Evolutionary conservation across 106 monocot species (phyloP).

Genomic region (Dendrobium chrysotoxum): DNA sequence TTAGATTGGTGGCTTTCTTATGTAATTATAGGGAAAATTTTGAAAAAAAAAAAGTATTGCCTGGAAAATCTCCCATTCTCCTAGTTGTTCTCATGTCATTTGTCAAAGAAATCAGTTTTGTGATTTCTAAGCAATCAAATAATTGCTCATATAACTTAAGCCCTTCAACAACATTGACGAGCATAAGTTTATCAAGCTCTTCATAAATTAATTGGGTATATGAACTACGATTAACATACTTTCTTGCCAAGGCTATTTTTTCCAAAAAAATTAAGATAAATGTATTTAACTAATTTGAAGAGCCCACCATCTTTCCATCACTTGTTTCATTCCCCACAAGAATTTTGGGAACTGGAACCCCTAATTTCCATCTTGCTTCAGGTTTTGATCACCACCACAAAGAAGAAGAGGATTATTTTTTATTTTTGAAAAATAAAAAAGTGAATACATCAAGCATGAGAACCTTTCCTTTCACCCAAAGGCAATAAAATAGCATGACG

Average conservation of each 20-base stretch:
- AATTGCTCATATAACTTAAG: constrained; percentile 60
- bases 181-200: background rate
- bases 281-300: background rate
- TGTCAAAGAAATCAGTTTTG: constrained; percentile 36
- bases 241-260: background rate
- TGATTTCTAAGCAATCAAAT: constrained; percentile 42
- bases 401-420: constrained; percentile 16
- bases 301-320: constrained; percentile 47
- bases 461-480: constrained; percentile 2
- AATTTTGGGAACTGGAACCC: constrained; percentile 29
- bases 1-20: background rate
- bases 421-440: constrained; percentile 21
- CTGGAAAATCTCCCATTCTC: constrained; percentile 52
- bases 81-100: constrained; percentile 58
- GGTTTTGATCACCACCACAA: constrained; percentile 5
- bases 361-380: constrained; percentile 28
- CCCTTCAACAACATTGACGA: constrained; percentile 78
- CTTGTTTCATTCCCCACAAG: constrained; percentile 32
- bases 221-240: background rate
- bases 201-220: background rate
- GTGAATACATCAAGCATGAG: constrained; percentile 2
- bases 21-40: background rate
- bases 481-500: background rate
- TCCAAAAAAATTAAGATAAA: background rate
- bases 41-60: constrained; percentile 14